Evolutionary conservation across 1,284 basidiomycete species (phyloP).

Genomic region (Moniliophthora roreri): DNA sequence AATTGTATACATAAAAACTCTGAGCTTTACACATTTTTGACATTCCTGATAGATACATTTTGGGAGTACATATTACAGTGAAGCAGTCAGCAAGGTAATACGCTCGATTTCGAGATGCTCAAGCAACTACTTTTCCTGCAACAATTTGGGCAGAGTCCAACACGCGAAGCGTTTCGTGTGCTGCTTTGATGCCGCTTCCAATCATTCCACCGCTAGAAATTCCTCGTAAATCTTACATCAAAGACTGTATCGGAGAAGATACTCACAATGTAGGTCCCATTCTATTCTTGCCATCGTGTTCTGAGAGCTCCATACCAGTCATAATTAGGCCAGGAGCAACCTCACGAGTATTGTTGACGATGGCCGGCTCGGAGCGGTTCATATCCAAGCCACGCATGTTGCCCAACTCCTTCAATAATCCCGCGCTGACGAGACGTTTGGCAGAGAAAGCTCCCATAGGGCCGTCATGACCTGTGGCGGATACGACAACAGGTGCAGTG

Average conservation of each 20-base stretch:
- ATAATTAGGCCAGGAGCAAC: slow-evolving; percentile 79
- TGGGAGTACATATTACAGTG: too few relatives aligned
- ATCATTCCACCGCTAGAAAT: slow-evolving; percentile 66
- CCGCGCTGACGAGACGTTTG: slow-evolving; percentile 78
- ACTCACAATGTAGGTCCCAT: slow-evolving; percentile 73
- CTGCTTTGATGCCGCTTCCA: slow-evolving; percentile 77
- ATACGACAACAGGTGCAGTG: slow-evolving; percentile 74
- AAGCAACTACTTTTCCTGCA: slow-evolving; percentile 66
- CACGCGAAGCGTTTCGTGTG: slow-evolving; percentile 69
- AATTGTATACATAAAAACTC: too few relatives aligned
- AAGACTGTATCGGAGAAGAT: too few relatives aligned
- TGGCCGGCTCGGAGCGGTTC: slow-evolving; percentile 76
- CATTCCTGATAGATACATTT: too few relatives aligned
- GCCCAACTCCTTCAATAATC: slow-evolving; percentile 74
- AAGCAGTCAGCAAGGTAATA: too few relatives aligned
- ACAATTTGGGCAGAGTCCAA: slow-evolving; percentile 59
- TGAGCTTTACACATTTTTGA: too few relatives aligned
- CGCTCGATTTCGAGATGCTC: too few relatives aligned
- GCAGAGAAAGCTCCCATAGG: slow-evolving; percentile 87
- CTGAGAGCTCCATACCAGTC: slow-evolving; percentile 84
- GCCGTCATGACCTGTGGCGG: slow-evolving; percentile 76
- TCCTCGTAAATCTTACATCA: not conserved
- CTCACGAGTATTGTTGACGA: slow-evolving; percentile 79
- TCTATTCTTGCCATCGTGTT: slow-evolving; percentile 80
- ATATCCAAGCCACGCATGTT: slow-evolving; percentile 83